Conservation (phyloP, 2,329 filamentous ascomycete species). For the Penicillium concentricum region DNA sequence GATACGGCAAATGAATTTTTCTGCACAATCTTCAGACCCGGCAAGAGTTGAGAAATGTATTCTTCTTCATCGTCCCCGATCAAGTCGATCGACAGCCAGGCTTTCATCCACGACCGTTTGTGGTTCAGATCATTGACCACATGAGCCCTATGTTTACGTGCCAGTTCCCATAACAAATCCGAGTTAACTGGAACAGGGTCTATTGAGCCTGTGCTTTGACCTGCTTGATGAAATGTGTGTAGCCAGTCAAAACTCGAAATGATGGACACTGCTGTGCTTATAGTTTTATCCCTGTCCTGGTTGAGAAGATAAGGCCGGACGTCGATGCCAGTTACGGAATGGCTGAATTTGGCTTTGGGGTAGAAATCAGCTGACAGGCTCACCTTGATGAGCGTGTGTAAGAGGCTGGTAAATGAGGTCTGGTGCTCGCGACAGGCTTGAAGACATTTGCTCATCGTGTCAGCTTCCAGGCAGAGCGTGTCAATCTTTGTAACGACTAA, state of each 20-base stretch:
- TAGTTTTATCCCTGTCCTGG: not conserved
- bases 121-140: not conserved
- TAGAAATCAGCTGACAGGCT: conserved; percentile 2
- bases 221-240: no score
- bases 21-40: not conserved
- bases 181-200: not conserved
- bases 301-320: not conserved
- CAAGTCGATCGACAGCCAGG: not conserved
- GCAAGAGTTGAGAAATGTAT: not conserved
- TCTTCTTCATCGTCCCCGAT: conserved; percentile 4
- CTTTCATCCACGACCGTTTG: not conserved
- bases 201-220: not conserved
- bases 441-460: conserved; percentile 1
- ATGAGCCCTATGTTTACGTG: not conserved
- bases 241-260: conserved; percentile 1
- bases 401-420: conserved; percentile 5
- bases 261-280: not conserved
- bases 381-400: conserved; percentile 5
- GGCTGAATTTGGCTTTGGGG: conserved; percentile 1
- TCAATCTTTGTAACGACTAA: not conserved
- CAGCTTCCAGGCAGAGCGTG: not conserved
- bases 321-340: not conserved
- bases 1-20: not conserved
- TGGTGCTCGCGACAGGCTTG: conserved; percentile 2
- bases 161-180: not conserved